phyloP scores from a whole-genome alignment of 1,284 basidiomycete species.

The Thecaphora frezii region DNA sequence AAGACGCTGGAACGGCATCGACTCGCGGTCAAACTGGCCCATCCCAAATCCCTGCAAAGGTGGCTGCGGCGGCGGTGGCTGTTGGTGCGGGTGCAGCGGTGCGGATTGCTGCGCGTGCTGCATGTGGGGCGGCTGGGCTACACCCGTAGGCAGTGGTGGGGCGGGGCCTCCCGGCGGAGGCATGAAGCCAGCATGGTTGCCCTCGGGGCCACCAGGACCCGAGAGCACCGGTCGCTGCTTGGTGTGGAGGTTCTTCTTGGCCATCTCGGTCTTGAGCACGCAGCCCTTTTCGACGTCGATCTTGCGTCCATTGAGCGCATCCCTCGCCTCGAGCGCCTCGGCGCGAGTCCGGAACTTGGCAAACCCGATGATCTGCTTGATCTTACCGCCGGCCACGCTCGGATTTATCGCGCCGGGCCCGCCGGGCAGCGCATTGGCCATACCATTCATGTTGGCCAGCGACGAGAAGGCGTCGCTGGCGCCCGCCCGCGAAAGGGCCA shows the following conservation, averaged over 20 bases:
- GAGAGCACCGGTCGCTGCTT: constrained; percentile 47
- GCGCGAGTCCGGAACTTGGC: constrained; percentile 88
- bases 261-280: constrained; percentile 96
- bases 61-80: constrained; percentile 2
- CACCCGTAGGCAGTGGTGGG: neutral
- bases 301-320: constrained; percentile 83
- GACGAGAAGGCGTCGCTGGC: constrained; percentile 31
- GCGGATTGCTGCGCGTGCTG: neutral
- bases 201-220: constrained; percentile 20
- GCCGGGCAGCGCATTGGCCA: constrained; percentile 13
- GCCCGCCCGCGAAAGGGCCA: constrained; percentile 38
- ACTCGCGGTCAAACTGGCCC: constrained; percentile 25
- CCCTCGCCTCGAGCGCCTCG: constrained; percentile 84
- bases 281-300: constrained; percentile 93
- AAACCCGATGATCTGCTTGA: constrained; percentile 92
- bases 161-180: constrained; percentile 7
- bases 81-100: neutral
- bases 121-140: neutral
- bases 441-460: constrained; percentile 22
- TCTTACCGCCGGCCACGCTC: constrained; percentile 33
- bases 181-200: neutral
- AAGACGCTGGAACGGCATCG: constrained; percentile 16
- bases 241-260: constrained; percentile 98
- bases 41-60: constrained; percentile 11
- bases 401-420: constrained; percentile 11